These are phyloP conservation scores for Novymonas esmeraldas DNA, from an alignment of 208 protist species.

Conservation along the genomic window DNA sequence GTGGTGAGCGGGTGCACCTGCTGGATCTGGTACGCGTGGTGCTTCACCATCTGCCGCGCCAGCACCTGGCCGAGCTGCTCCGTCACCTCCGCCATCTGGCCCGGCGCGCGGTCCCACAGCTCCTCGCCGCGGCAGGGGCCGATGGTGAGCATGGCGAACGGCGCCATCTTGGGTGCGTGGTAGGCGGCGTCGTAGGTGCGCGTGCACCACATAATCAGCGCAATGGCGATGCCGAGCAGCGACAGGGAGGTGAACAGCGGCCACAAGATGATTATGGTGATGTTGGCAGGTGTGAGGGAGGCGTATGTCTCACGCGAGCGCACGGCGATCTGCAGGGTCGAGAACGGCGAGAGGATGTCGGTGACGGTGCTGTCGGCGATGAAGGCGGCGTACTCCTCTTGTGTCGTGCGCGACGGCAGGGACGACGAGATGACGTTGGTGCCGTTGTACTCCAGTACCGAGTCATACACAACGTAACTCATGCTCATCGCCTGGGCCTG, in stretches of 20 bases:
- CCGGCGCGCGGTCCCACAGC: conserved; percentile 67
- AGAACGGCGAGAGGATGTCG: background rate
- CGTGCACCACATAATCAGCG: conserved; percentile 42
- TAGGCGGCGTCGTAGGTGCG: conserved; percentile 52
- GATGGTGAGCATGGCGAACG: conserved; percentile 76
- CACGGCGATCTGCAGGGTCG: conserved; percentile 30
- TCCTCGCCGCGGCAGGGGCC: conserved; percentile 64
- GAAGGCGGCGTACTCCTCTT: conserved; percentile 28
- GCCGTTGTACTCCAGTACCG: too few relatives aligned
- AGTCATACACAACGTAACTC: conserved; percentile 48
- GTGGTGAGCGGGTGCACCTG: conserved; percentile 79
- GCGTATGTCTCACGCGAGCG: conserved; percentile 12
- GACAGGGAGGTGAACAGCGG: conserved; percentile 32
- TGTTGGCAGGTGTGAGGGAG: conserved; percentile 13
- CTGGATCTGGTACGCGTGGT: conserved; percentile 61
- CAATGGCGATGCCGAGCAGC: conserved; percentile 31
- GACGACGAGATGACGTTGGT: conserved; percentile 22
- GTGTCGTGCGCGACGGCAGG: conserved; percentile 11
- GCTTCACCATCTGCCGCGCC: conserved; percentile 33
- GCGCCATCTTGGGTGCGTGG: conserved; percentile 70
- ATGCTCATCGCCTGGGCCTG: conserved; percentile 9
- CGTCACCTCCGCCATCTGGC: conserved; percentile 60
- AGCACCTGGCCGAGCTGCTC: conserved; percentile 50
- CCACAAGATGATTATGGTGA: conserved; percentile 38
- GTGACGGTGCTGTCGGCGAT: conserved; percentile 17